Conservation (phyloP, 1,284 basidiomycete species). For the Tilletiopsis washingtonensis region DNA sequence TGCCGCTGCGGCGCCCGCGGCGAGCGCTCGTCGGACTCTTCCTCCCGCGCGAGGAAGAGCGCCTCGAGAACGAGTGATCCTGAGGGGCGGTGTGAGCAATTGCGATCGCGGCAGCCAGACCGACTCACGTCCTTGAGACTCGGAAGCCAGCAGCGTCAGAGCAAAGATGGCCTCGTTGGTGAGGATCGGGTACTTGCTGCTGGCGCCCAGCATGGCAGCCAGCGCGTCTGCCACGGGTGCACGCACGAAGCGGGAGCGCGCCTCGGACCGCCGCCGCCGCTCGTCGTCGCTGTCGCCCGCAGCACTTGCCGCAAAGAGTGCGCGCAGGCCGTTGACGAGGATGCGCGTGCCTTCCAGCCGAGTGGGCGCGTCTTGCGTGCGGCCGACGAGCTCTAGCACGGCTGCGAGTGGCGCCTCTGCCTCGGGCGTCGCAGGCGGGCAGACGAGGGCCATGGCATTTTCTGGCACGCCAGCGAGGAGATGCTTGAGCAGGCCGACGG, state of each 20-base stretch:
- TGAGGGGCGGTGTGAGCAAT: no score
- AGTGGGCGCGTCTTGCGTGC: conserved; percentile 72
- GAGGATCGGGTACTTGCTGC: conserved; percentile 70
- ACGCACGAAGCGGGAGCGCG: conserved; percentile 4
- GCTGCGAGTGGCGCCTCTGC: no score
- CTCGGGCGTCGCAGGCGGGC: conserved; percentile 42
- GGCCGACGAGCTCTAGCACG: conserved; percentile 65
- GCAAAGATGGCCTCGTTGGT: conserved; percentile 84
- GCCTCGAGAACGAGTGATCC: no score
- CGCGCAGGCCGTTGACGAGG: conserved; percentile 65
- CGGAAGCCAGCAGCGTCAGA: conserved; percentile 59
- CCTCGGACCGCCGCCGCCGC: background rate
- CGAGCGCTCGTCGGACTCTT: no score
- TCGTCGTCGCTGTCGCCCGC: background rate
- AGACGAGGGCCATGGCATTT: conserved; percentile 57
- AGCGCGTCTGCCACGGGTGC: conserved; percentile 51
- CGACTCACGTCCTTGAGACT: background rate
- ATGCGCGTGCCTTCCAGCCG: conserved; percentile 83
- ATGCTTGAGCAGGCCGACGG: conserved; percentile 80
- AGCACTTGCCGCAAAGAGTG: conserved; percentile 20
- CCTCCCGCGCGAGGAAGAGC: no score
- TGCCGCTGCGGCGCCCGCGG: no score
- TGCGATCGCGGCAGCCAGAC: no score
- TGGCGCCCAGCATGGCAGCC: conserved; percentile 64
- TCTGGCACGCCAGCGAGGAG: conserved; percentile 58